Conservation (phyloP, 73 alveolate genomes). For the Strombidium stylifer region DNA sequence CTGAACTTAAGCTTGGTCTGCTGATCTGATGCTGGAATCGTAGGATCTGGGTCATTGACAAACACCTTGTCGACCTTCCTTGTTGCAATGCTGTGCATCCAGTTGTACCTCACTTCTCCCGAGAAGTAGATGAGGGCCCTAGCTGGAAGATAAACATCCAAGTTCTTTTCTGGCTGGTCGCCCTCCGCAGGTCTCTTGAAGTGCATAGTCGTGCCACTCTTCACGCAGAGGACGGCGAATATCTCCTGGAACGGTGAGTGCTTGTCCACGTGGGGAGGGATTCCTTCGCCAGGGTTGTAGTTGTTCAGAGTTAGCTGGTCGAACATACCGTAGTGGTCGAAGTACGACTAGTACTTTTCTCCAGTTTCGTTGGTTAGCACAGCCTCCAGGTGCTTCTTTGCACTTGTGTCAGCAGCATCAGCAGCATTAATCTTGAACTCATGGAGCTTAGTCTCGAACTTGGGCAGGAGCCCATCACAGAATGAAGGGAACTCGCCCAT, state of each 20-base stretch:
- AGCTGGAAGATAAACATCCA: constrained; percentile 70
- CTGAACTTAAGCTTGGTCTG: constrained; percentile 66
- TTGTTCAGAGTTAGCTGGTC: constrained; percentile 73
- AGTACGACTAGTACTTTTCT: constrained; percentile 5
- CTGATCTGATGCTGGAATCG: no score
- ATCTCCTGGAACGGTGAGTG: constrained; percentile 85
- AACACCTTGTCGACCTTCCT: constrained; percentile 77
- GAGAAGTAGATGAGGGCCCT: constrained; percentile 61
- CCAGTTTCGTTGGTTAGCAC: constrained; percentile 10
- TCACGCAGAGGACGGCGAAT: constrained; percentile 55
- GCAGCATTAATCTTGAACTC: constrained; percentile 25
- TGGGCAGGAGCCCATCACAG: constrained; percentile 14
- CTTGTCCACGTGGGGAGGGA: constrained; percentile 84
- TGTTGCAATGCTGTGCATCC: constrained; percentile 76
- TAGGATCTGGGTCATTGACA: no score
- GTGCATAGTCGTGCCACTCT: constrained; percentile 70
- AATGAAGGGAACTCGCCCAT: constrained; percentile 44
- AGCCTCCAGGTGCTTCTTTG: constrained; percentile 40
- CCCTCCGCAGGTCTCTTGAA: constrained; percentile 61
- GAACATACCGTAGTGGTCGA: constrained; percentile 23
- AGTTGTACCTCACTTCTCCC: constrained; percentile 78
- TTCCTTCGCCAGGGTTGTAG: constrained; percentile 84
- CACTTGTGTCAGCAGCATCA: background rate
- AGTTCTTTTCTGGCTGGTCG: constrained; percentile 40
- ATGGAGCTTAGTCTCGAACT: constrained; percentile 1